Evolutionary conservation across 768 basidiomycete genomes (phyloP).

Genomic region (Pisolithus tinctorius): DNA sequence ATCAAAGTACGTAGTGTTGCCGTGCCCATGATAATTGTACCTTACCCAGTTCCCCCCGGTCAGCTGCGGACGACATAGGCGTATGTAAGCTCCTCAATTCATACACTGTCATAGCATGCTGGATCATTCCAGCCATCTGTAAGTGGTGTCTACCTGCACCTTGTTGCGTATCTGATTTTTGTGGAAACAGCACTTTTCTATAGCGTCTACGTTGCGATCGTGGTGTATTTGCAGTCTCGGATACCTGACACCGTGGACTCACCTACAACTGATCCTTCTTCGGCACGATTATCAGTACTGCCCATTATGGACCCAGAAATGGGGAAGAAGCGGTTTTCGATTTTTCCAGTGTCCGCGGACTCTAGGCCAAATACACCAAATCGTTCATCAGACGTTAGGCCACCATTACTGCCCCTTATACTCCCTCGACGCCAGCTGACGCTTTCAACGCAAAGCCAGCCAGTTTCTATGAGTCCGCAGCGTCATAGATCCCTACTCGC

Average conservation of each 20-base stretch:
- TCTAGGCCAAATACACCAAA: neutral
- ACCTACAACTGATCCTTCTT: neutral
- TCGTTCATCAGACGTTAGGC: neutral
- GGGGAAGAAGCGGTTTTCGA: neutral
- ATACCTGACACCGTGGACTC: constrained; percentile 14
- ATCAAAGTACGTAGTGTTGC: constrained; percentile 29
- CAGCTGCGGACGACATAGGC: constrained; percentile 35
- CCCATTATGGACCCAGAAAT: constrained; percentile 17
- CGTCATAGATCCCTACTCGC: constrained; percentile 20
- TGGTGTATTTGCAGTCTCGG: constrained; percentile 31
- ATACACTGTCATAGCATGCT: constrained; percentile 44
- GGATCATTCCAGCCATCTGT: constrained; percentile 50
- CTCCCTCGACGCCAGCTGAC: constrained; percentile 8
- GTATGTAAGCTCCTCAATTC: constrained; percentile 44
- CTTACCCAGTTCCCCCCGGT: neutral
- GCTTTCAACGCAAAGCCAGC: neutral
- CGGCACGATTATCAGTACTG: constrained; percentile 6
- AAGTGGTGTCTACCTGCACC: constrained; percentile 17
- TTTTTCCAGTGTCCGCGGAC: constrained; percentile 1
- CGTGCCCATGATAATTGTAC: neutral
- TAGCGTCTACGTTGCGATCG: constrained; percentile 31
- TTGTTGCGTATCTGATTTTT: constrained; percentile 1
- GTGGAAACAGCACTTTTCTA: constrained; percentile 36
- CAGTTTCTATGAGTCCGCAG: constrained; percentile 1
- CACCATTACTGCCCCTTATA: constrained; percentile 4